phyloP scores from a whole-genome alignment of 164 flowering plant species.

The Houttuynia cordata region DNA sequence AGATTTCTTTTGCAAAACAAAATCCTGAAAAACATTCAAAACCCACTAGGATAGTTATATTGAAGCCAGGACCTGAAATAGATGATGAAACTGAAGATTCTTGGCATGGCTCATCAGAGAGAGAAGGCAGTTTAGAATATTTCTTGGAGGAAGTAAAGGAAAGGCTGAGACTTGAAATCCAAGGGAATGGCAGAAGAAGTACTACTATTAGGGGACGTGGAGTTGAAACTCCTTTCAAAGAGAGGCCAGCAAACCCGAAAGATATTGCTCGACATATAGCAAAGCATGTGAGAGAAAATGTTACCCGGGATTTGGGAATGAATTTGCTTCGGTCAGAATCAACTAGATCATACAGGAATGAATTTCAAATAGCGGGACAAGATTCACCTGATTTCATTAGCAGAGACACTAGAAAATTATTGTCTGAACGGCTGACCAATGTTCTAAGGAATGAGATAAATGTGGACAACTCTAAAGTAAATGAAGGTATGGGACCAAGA shows the following conservation, averaged over 20 bases:
- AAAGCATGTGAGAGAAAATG: constrained; percentile 55
- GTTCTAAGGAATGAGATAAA: constrained; percentile 36
- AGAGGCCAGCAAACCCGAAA: constrained; percentile 47
- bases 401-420: constrained; percentile 53
- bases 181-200: constrained; percentile 40
- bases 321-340: constrained; percentile 65
- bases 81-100: constrained; percentile 35
- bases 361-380: constrained; percentile 36
- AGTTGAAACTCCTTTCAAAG: constrained; percentile 59
- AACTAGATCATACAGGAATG: constrained; percentile 62
- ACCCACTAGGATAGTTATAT: constrained; percentile 67
- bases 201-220: constrained; percentile 48
- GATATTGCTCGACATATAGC: constrained; percentile 50
- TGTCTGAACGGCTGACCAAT: constrained; percentile 69
- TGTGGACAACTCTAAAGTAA: constrained; percentile 8
- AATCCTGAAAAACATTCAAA: constrained; percentile 20
- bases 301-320: constrained; percentile 40
- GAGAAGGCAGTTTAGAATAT: constrained; percentile 55
- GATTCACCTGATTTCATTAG: constrained; percentile 57
- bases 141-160: constrained; percentile 89
- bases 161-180: constrained; percentile 58
- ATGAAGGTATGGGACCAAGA: constrained; percentile 17
- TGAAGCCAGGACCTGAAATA: constrained; percentile 83
- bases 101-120: constrained; percentile 41
- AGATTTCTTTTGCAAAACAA: constrained; percentile 8